Percentiles rank a stretch among this genome's conserved stretches.
phyloP scores from a whole-genome alignment of 768 basidiomycete genomes.

The Phylloporus sp. region DNA sequence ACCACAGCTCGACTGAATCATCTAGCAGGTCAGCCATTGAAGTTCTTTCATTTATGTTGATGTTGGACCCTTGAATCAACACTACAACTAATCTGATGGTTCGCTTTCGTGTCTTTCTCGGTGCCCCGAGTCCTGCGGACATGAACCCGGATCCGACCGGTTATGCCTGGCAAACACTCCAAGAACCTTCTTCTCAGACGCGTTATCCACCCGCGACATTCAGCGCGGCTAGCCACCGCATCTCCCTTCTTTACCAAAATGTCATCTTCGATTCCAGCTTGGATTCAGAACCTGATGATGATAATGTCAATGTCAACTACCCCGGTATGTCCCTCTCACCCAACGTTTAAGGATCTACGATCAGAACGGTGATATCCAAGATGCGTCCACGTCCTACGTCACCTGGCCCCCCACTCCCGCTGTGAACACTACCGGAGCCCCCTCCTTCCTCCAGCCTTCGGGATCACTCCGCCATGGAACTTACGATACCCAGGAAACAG shows the following conservation, averaged over 20 bases:
- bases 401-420: slow-evolving; percentile 55
- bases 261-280: slow-evolving; percentile 55
- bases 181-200: slow-evolving; percentile 17
- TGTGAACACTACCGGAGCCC: slow-evolving; percentile 17
- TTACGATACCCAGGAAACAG: slow-evolving; percentile 42
- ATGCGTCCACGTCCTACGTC: slow-evolving; percentile 44
- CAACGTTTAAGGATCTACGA: slow-evolving; percentile 4
- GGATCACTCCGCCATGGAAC: slow-evolving; percentile 26
- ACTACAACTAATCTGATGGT: slow-evolving; percentile 16
- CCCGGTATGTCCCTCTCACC: slow-evolving; percentile 12
- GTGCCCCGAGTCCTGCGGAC: slow-evolving; percentile 38
- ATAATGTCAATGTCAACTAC: slow-evolving; percentile 7
- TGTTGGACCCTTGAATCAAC: not conserved
- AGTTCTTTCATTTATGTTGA: no score
- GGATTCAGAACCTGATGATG: slow-evolving; percentile 28
- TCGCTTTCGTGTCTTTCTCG: slow-evolving; percentile 51
- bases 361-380: slow-evolving; percentile 21
- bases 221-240: slow-evolving; percentile 63
- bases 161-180: slow-evolving; percentile 47
- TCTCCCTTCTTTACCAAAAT: slow-evolving; percentile 69
- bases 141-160: slow-evolving; percentile 31
- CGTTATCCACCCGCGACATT: slow-evolving; percentile 47
- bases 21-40: no score
- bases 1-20: no score
- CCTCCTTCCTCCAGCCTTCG: slow-evolving; percentile 27